phyloP scores from a whole-genome alignment of 768 basidiomycete species.

The Nidula microcarpa region DNA sequence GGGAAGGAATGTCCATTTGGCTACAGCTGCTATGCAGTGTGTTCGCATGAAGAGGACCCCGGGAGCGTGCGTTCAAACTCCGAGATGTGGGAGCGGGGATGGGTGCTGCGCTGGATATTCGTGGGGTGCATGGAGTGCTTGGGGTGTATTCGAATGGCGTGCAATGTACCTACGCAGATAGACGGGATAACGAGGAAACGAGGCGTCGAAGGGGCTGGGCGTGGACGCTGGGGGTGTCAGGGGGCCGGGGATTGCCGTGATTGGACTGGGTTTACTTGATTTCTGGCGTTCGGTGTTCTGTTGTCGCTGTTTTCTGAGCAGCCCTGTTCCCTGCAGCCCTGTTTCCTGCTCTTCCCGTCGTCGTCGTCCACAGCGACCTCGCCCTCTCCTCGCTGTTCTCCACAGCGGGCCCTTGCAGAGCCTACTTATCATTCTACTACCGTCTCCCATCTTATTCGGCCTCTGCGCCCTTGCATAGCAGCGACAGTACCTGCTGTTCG shows the following conservation, averaged over 20 bases:
- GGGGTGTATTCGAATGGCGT: background rate
- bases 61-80: too few species aligned
- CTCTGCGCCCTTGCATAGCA: too few species aligned
- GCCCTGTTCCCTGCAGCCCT: constrained; percentile 5
- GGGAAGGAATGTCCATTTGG: too few species aligned
- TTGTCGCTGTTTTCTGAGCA: constrained; percentile 5
- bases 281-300: background rate
- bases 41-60: too few species aligned
- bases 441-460: constrained; percentile 22
- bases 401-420: too few species aligned
- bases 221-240: constrained; percentile 2
- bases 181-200: background rate
- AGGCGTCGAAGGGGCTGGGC: background rate
- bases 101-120: too few species aligned
- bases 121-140: too few species aligned
- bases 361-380: background rate
- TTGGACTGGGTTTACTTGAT: background rate
- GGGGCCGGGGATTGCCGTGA: background rate
- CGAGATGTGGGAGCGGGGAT: too few species aligned
- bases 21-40: too few species aligned
- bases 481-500: too few species aligned
- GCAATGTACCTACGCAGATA: background rate
- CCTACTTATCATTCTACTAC: too few species aligned
- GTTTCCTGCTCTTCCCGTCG: constrained; percentile 9
- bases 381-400: too few species aligned